These are phyloP conservation scores for Gnomoniopsis sp. DNA, from an alignment of 2,329 filamentous ascomycete species.

Conservation along the genomic window DNA sequence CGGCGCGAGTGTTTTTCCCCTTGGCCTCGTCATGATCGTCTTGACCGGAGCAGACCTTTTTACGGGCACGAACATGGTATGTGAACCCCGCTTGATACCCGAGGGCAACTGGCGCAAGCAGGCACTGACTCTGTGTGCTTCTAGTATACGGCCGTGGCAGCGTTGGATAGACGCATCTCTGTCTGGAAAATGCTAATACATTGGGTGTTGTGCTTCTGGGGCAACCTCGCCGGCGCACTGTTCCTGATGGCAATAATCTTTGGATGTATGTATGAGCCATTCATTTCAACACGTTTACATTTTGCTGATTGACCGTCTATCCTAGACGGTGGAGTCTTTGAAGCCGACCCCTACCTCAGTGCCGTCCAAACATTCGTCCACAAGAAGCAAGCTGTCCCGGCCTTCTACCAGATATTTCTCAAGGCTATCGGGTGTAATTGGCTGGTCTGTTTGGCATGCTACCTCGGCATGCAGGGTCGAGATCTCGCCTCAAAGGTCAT, in stretches of 20 bases:
- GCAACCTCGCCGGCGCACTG: slow-evolving; percentile 44
- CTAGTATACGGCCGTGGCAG: slow-evolving; percentile 22
- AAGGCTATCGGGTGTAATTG: slow-evolving; percentile 55
- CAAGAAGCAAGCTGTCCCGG: slow-evolving; percentile 44
- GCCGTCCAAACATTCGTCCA: slow-evolving; percentile 43
- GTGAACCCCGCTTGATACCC: background rate
- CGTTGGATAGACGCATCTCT: slow-evolving; percentile 19
- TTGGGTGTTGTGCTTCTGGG: slow-evolving; percentile 45
- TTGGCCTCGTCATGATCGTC: slow-evolving; percentile 47
- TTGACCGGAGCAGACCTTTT: slow-evolving; percentile 46
- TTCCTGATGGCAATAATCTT: slow-evolving; percentile 45
- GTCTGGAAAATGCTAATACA: slow-evolving; percentile 21
- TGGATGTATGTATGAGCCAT: slow-evolving; percentile 35
- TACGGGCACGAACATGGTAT: slow-evolving; percentile 44
- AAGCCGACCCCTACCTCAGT: slow-evolving; percentile 38
- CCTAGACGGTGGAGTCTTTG: slow-evolving; percentile 44
- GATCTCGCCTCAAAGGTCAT: slow-evolving; percentile 51
- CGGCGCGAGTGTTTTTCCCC: slow-evolving; percentile 43
- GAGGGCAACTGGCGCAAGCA: background rate
- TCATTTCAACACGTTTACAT: background rate
- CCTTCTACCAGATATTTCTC: slow-evolving; percentile 51
- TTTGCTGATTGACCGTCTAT: background rate
- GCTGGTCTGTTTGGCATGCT: slow-evolving; percentile 54
- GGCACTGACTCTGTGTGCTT: background rate
- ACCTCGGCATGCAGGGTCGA: slow-evolving; percentile 42